Evolutionary conservation across 1,284 basidiomycete species (phyloP).

Genomic region (Pisolithus thermaeus): DNA sequence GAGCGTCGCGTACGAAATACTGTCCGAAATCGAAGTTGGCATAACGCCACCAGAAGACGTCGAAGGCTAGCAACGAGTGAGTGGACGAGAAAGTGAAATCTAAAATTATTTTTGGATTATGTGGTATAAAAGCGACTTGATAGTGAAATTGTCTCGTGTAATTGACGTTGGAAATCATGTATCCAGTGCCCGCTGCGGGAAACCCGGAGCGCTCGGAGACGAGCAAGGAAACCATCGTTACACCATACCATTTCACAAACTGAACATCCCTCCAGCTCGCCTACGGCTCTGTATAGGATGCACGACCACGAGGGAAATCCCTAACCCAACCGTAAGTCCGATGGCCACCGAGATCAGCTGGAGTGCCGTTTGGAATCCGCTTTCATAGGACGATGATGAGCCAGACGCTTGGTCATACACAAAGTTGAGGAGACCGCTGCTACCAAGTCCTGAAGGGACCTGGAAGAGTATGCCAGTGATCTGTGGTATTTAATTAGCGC

Average conservation of each 20-base stretch:
- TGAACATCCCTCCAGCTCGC: conserved; percentile 48
- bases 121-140: too few species aligned
- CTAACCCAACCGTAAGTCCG: conserved; percentile 70
- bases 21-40: too few species aligned
- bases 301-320: conserved; percentile 51
- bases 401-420: conserved; percentile 49
- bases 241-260: conserved; percentile 11
- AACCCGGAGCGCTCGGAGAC: too few species aligned
- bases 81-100: too few species aligned
- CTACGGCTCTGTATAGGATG: conserved; percentile 54
- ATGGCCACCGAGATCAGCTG: conserved; percentile 60
- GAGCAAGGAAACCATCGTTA: too few species aligned
- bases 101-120: too few species aligned
- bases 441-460: conserved; percentile 81
- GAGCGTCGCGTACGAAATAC: too few species aligned
- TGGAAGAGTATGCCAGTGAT: conserved; percentile 84
- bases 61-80: too few species aligned
- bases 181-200: too few species aligned
- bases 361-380: conserved; percentile 63
- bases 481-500: conserved; percentile 25
- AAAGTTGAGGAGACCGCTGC: conserved; percentile 78
- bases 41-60: too few species aligned
- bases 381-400: conserved; percentile 49
- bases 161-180: too few species aligned
- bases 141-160: too few species aligned